These are phyloP conservation scores for Tricladium varicosporioides DNA, from an alignment of 2,329 filamentous ascomycete genomes.

Conservation along the genomic window DNA sequence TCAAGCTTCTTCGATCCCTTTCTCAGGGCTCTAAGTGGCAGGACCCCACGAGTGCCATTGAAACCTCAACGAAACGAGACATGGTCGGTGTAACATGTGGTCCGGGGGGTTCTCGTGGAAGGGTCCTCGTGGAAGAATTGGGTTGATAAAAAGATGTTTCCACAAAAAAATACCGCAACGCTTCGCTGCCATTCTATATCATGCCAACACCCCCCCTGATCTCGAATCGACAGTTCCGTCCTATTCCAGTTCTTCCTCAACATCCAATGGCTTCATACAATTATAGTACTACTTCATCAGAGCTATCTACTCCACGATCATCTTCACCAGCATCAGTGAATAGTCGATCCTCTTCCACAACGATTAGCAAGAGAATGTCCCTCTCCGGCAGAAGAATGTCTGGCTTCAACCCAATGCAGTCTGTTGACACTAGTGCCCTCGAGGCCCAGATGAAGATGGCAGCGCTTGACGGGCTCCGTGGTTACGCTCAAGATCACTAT, in stretches of 20 bases:
- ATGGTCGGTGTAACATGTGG: constrained; percentile 21
- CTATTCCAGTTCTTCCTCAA: constrained; percentile 3
- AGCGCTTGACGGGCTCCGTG: constrained; percentile 57
- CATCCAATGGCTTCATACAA: constrained; percentile 30
- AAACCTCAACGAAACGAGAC: constrained; percentile 32
- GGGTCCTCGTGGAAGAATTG: neutral
- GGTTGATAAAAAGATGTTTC: constrained; percentile 15
- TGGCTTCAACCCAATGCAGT: constrained; percentile 28
- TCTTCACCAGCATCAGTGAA: constrained; percentile 29
- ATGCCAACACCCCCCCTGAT: constrained; percentile 14
- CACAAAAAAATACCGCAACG: constrained; percentile 18
- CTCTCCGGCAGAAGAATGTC: constrained; percentile 28
- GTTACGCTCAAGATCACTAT: constrained; percentile 57
- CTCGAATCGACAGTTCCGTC: constrained; percentile 6
- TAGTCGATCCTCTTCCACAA: constrained; percentile 29
- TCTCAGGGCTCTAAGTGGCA: neutral
- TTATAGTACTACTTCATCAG: constrained; percentile 26
- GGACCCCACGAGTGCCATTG: constrained; percentile 17
- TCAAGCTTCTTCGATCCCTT: neutral
- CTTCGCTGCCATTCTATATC: constrained; percentile 19
- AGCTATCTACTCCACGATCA: constrained; percentile 29
- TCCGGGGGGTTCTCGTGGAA: constrained; percentile 1
- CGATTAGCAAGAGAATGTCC: constrained; percentile 30
- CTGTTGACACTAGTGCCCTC: constrained; percentile 53
- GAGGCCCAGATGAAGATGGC: constrained; percentile 61